Evolutionary conservation across 257 asterid genomes (phyloP).

Genomic region (Gentiana dahurica): DNA sequence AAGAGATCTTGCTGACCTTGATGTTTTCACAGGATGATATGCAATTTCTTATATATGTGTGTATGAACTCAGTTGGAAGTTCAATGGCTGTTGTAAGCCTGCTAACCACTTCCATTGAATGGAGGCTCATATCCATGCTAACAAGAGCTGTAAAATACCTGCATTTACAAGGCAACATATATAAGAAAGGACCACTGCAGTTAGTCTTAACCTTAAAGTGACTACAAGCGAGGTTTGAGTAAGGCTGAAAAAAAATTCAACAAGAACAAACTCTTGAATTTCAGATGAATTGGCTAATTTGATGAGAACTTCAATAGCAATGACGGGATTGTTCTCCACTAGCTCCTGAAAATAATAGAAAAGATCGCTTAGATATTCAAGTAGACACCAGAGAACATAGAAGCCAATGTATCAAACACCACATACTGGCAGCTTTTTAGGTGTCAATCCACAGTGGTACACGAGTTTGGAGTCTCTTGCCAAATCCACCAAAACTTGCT

Average conservation of each 20-base stretch:
- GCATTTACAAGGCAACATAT: constrained; percentile 17
- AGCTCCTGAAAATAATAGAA: constrained; percentile 47
- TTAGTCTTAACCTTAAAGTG: constrained; percentile 4
- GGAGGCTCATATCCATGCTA: constrained; percentile 99
- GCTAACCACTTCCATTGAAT: constrained; percentile 98
- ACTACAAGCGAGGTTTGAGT: background rate
- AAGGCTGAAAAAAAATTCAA: constrained; percentile 2
- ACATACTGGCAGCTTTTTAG: constrained; percentile 90
- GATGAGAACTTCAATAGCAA: constrained; percentile 86
- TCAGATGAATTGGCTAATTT: constrained; percentile 89
- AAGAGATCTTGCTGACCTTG: constrained; percentile 40
- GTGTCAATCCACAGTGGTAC: constrained; percentile 92
- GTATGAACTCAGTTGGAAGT: constrained; percentile 90
- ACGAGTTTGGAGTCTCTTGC: constrained; percentile 83
- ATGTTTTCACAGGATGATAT: constrained; percentile 84
- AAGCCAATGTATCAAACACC: constrained; percentile 3
- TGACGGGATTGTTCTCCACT: constrained; percentile 93
- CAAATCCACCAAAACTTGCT: constrained; percentile 82
- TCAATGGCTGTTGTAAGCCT: constrained; percentile 86
- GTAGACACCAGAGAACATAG: background rate
- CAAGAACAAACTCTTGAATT: constrained; percentile 64
- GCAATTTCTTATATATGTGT: constrained; percentile 84
- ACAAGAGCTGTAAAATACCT: constrained; percentile 94
- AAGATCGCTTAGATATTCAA: background rate
- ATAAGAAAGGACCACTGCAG: no score